Conservation (phyloP, 352 stramenopile genomes). For the Pelagophyceae sp. region DNA sequence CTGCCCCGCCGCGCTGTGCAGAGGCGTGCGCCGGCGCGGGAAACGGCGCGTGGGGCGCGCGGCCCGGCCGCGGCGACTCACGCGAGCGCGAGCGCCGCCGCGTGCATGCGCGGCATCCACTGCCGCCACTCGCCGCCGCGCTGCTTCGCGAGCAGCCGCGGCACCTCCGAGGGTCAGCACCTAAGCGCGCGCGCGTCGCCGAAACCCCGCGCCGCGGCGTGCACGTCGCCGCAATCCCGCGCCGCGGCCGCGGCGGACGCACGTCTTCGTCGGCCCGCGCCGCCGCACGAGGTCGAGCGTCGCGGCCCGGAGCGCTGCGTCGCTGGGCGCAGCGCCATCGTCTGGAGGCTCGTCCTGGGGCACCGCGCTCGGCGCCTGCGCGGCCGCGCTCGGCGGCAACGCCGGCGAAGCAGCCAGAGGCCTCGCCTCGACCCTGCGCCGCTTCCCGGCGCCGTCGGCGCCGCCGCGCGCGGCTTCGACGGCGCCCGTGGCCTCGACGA, state of each 20-base stretch:
- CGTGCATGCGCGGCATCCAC: conserved; percentile 1
- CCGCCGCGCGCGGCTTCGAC: not conserved
- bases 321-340: not conserved
- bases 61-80: no score
- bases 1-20: not conserved
- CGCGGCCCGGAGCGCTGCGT: not conserved
- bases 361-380: not conserved
- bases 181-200: not conserved
- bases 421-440: not conserved
- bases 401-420: not conserved
- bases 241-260: not conserved
- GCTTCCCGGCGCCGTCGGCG: not conserved
- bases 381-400: not conserved
- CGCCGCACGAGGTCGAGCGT: not conserved
- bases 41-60: no score
- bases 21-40: no score
- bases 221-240: not conserved
- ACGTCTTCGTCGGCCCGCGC: not conserved
- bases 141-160: not conserved
- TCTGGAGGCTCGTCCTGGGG: no score
- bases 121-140: not conserved
- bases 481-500: no score
- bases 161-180: conserved; percentile 18
- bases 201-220: not conserved
- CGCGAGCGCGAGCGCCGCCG: not conserved